Conservation (phyloP, 805 yeast species). For the Kodamaea hsintzibuensis region DNA sequence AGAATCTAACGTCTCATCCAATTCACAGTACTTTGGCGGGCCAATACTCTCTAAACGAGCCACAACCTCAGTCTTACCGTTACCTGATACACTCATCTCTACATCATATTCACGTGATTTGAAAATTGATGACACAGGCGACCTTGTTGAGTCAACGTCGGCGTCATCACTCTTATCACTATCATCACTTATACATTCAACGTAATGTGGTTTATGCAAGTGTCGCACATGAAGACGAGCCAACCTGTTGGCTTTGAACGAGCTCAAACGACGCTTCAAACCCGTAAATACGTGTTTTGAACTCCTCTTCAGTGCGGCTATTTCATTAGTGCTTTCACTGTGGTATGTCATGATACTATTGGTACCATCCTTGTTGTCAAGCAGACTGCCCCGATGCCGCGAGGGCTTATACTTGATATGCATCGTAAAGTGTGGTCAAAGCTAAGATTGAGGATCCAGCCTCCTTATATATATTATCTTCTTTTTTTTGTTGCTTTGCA, state of each 20-base stretch:
- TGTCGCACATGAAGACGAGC: not conserved
- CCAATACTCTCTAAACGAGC: not conserved
- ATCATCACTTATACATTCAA: not conserved
- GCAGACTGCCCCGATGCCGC: slow-evolving; percentile 2
- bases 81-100: not conserved
- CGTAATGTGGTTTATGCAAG: not conserved
- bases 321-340: not conserved
- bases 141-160: not conserved
- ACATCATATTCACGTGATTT: not conserved
- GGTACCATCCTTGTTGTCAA: not conserved
- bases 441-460: not conserved
- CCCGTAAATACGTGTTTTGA: not conserved
- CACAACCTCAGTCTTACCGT: not conserved
- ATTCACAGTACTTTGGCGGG: not conserved
- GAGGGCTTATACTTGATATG: slow-evolving; percentile 5
- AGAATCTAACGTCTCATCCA: not conserved
- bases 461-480: slow-evolving; percentile 1
- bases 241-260: not conserved
- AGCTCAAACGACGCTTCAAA: not conserved
- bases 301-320: not conserved
- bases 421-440: not conserved
- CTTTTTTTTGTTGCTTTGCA: not conserved
- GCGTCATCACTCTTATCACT: not conserved
- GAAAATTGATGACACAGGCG: not conserved
- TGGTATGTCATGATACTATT: not conserved